Conservation (phyloP, 129 eudicot species). For the Silybum marianum region DNA sequence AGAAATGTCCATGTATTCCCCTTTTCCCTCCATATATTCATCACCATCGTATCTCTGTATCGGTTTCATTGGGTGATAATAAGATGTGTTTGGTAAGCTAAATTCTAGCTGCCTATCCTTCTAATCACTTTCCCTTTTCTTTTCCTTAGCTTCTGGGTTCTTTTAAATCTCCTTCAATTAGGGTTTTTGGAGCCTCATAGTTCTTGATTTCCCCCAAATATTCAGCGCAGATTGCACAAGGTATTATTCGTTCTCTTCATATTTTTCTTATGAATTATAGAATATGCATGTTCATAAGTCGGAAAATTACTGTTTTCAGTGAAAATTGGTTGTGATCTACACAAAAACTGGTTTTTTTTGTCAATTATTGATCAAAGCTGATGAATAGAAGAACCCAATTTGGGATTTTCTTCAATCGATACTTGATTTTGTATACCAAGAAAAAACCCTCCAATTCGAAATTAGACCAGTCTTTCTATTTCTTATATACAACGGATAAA, state of each 20-base stretch:
- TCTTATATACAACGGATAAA: not conserved
- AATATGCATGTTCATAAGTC: conserved; percentile 6
- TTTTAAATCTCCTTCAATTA: conserved; percentile 8
- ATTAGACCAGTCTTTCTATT: not conserved
- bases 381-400: not conserved
- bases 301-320: not conserved
- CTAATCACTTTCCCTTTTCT: not conserved
- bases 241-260: not conserved
- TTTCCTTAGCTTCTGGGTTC: not conserved
- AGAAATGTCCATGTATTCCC: conserved; percentile 21
- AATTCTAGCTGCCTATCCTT: conserved; percentile 58
- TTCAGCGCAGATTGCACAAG: conserved; percentile 10
- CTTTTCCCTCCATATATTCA: conserved; percentile 42
- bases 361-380: not conserved
- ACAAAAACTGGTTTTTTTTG: not conserved
- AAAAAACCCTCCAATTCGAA: not conserved
- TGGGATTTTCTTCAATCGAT: not conserved
- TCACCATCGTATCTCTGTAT: conserved; percentile 17
- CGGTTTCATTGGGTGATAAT: conserved; percentile 26
- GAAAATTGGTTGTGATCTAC: not conserved
- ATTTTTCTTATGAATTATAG: not conserved
- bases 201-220: conserved; percentile 8
- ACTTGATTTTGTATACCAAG: not conserved
- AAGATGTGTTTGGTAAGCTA: conserved; percentile 61
- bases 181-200: conserved; percentile 5